Evolutionary conservation across 345 rosid genomes (phyloP).

Genomic region (Boechera retrofracta): DNA sequence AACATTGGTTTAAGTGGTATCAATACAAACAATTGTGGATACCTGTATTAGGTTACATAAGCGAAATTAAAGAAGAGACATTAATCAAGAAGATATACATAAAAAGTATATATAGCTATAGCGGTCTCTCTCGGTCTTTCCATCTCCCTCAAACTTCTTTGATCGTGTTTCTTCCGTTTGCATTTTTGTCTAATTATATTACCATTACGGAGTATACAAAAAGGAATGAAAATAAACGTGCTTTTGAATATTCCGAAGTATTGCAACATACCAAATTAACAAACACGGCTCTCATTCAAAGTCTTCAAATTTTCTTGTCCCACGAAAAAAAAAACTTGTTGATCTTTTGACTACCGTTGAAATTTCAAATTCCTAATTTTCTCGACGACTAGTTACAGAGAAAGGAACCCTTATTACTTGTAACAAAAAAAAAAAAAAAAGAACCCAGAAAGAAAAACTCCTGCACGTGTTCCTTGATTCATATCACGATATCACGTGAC

Average conservation of each 20-base stretch:
- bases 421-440: not conserved
- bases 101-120: not conserved
- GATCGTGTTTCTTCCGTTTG: not conserved
- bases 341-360: not conserved
- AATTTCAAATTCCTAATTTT: not conserved
- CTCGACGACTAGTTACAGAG: constrained; percentile 10
- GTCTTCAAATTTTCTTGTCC: constrained; percentile 4
- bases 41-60: not conserved
- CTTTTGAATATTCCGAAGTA: not conserved
- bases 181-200: not conserved
- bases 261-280: not conserved
- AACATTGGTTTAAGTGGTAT: not conserved
- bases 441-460: not conserved
- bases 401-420: not conserved
- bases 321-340: not conserved
- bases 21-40: not conserved
- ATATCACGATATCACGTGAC: constrained; percentile 21
- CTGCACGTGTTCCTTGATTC: not conserved
- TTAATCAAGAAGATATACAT: not conserved
- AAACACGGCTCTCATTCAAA: constrained; percentile 7
- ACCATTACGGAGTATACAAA: not conserved
- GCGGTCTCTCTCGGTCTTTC: not conserved
- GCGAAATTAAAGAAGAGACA: not conserved
- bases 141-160: not conserved
- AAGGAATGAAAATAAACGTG: not conserved